These are phyloP conservation scores for Termitomyces sp. DNA, from an alignment of 768 basidiomycete species.

Conservation along the genomic window DNA sequence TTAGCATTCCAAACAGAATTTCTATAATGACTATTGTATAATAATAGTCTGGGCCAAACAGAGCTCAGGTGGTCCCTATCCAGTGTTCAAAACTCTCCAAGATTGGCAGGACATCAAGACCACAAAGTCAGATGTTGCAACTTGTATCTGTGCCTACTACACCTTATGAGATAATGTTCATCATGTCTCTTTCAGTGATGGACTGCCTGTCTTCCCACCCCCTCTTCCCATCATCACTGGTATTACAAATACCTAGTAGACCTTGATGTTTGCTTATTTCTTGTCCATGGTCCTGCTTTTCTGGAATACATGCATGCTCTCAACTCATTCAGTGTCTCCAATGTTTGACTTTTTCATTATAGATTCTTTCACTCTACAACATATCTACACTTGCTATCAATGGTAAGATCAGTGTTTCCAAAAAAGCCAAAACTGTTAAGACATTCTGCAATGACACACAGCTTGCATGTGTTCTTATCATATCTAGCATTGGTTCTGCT, in stretches of 20 bases:
- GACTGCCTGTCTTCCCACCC: not conserved
- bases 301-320: not conserved
- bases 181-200: not conserved
- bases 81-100: not conserved
- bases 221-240: not conserved
- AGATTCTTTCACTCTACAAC: conserved; percentile 11
- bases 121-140: not conserved
- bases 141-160: not conserved
- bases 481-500: conserved; percentile 21
- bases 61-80: not conserved
- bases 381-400: conserved; percentile 11
- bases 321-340: not conserved
- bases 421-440: conserved; percentile 11
- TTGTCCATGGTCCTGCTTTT: not conserved
- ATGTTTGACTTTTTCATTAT: no score
- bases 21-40: not conserved
- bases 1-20: not conserved
- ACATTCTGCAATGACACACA: conserved; percentile 10
- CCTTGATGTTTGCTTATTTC: not conserved
- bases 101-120: not conserved
- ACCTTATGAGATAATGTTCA: not conserved
- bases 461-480: conserved; percentile 16
- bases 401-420: conserved; percentile 9
- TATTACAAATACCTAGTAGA: not conserved
- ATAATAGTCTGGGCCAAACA: not conserved